Evolutionary conservation across 2,329 filamentous ascomycete species (phyloP).

Genomic region (Aspergillus glaucus): DNA sequence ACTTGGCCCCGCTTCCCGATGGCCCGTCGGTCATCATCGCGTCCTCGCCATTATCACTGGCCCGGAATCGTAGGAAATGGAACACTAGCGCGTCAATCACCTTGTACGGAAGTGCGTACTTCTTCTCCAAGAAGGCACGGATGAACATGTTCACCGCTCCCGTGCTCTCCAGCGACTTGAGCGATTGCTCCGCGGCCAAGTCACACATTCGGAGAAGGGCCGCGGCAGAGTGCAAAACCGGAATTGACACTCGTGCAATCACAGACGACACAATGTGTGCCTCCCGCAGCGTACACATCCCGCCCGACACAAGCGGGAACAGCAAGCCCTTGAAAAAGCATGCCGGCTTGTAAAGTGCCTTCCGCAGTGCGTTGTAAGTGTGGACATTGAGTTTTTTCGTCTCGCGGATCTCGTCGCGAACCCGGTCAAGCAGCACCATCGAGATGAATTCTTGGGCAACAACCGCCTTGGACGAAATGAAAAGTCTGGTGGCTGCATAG

Average conservation of each 20-base stretch:
- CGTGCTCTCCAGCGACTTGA: conserved; percentile 68
- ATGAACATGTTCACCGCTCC: conserved; percentile 95
- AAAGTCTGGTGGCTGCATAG: conserved; percentile 86
- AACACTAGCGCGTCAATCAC: conserved; percentile 93
- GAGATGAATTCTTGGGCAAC: conserved; percentile 81
- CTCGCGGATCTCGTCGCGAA: conserved; percentile 91
- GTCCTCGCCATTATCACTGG: conserved; percentile 53
- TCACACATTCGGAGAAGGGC: conserved; percentile 89
- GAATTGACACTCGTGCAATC: conserved; percentile 75
- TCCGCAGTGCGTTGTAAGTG: conserved; percentile 89
- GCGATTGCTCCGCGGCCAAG: conserved; percentile 84
- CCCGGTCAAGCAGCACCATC: conserved; percentile 77
- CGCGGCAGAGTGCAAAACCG: conserved; percentile 84
- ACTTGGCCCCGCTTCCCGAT: conserved; percentile 45
- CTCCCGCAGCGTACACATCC: conserved; percentile 86
- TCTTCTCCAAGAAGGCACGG: conserved; percentile 87
- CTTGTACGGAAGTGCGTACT: conserved; percentile 90
- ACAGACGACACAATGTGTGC: conserved; percentile 87
- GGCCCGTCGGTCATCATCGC: conserved; percentile 40
- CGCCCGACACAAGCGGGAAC: conserved; percentile 78
- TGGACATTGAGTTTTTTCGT: conserved; percentile 94
- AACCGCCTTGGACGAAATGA: conserved; percentile 74
- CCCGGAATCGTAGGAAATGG: conserved; percentile 87
- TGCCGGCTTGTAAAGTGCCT: conserved; percentile 84
- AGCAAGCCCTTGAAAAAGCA: conserved; percentile 96